A percentile compares a stretch with the other conserved stretches of the same genome.
Evolutionary conservation across 441 rosid genomes (phyloP).

Genomic region (Populus trichocarpa): DNA sequence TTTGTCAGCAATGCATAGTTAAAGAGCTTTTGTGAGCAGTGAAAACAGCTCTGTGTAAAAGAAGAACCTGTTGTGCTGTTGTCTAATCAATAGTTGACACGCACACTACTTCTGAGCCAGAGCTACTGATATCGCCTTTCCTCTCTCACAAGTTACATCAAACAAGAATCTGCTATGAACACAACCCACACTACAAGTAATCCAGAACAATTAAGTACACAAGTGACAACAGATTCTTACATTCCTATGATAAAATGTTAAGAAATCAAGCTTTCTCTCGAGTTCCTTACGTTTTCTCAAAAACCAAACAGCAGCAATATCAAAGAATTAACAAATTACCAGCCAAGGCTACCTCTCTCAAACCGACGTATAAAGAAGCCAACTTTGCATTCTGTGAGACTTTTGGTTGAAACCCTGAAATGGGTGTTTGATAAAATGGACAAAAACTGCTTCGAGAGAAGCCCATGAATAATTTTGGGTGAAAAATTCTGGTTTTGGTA

Average conservation of each 20-base stretch:
- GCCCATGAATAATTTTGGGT: conserved; percentile 26
- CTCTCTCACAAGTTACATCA: too few relatives aligned
- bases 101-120: not conserved
- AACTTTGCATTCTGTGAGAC: conserved; percentile 34
- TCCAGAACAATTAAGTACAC: too few relatives aligned
- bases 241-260: not conserved
- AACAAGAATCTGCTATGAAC: too few relatives aligned
- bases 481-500: conserved; percentile 12
- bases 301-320: not conserved
- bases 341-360: conserved; percentile 31
- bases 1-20: not conserved
- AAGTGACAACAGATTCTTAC: not conserved
- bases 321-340: conserved; percentile 33
- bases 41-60: not conserved
- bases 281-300: not conserved
- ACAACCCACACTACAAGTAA: too few relatives aligned
- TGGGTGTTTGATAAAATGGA: conserved; percentile 28
- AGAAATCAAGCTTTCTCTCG: not conserved
- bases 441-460: conserved; percentile 28
- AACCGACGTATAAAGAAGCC: conserved; percentile 35
- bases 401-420: conserved; percentile 22
- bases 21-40: not conserved
- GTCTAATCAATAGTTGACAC: not conserved
- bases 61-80: not conserved
- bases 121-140: too few relatives aligned